phyloP scores from a whole-genome alignment of 805 yeast species.

The Trichomonascus vanleenenianus region DNA sequence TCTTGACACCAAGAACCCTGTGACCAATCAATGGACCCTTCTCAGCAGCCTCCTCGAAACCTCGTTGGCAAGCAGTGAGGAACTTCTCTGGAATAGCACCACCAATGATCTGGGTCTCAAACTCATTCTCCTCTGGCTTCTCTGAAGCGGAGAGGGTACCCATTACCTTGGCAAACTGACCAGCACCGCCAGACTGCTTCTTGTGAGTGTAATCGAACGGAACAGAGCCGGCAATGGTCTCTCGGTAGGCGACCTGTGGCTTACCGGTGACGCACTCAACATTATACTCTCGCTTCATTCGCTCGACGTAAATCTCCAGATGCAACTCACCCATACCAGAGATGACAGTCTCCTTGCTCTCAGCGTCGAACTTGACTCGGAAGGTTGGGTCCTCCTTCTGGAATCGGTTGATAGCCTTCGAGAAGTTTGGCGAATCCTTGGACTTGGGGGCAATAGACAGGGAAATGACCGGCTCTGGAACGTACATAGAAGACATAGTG shows the following conservation, averaged over 20 bases:
- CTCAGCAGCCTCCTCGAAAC: slow-evolving; percentile 89
- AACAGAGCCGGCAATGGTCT: slow-evolving; percentile 67
- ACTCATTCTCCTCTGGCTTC: slow-evolving; percentile 41
- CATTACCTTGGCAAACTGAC: slow-evolving; percentile 95
- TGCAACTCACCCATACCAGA: slow-evolving; percentile 99
- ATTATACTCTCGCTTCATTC: slow-evolving; percentile 95
- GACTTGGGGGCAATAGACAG: slow-evolving; percentile 82
- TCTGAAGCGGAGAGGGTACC: slow-evolving; percentile 64
- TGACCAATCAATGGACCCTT: slow-evolving; percentile 97
- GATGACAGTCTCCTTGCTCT: slow-evolving; percentile 88
- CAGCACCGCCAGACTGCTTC: slow-evolving; percentile 99
- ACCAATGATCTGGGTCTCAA: slow-evolving; percentile 86
- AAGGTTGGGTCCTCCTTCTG: slow-evolving; percentile 99
- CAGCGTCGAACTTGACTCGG: slow-evolving; percentile 82
- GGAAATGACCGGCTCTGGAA: slow-evolving; percentile 97
- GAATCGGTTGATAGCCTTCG: slow-evolving; percentile 94
- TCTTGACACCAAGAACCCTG: slow-evolving; percentile 82
- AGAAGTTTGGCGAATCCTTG: slow-evolving; percentile 80
- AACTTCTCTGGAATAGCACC: slow-evolving; percentile 96
- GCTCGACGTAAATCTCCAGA: slow-evolving; percentile 93
- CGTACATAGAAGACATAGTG: slow-evolving; percentile 97
- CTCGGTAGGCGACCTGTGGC: slow-evolving; percentile 98
- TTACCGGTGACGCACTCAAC: slow-evolving; percentile 93
- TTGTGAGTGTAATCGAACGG: slow-evolving; percentile 91
- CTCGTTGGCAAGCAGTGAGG: slow-evolving; percentile 88